Conservation (phyloP, 306 rosid species). For the Neltuma alba region DNA sequence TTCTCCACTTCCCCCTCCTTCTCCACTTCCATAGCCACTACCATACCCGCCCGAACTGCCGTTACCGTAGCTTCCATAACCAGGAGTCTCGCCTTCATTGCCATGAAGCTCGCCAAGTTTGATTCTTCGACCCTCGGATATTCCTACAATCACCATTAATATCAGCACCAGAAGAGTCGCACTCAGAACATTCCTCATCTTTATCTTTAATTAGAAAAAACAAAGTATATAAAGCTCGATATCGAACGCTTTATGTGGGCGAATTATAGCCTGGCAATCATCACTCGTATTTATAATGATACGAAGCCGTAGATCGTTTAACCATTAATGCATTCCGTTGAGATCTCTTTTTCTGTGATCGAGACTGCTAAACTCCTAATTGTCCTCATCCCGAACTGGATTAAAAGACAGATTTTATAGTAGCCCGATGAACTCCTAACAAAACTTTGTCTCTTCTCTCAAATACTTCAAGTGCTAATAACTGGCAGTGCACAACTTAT, state of each 20-base stretch:
- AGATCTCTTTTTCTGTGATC: constrained; percentile 30
- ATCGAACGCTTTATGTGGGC: background rate
- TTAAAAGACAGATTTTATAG: constrained; percentile 21
- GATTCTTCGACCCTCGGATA: constrained; percentile 52
- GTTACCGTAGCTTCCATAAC: constrained; percentile 1
- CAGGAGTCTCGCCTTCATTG: constrained; percentile 15
- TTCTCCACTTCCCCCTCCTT: constrained; percentile 24
- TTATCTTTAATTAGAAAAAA: constrained; percentile 22
- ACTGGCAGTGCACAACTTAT: background rate
- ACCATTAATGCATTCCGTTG: constrained; percentile 51
- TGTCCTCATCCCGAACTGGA: constrained; percentile 40
- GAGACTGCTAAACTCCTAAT: constrained; percentile 27
- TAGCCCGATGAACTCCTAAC: background rate
- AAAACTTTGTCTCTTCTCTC: background rate
- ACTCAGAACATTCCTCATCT: constrained; percentile 51
- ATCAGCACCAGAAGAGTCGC: constrained; percentile 38
- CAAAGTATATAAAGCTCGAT: background rate
- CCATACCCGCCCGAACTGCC: background rate
- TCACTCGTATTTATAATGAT: constrained; percentile 47
- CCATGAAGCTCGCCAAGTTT: constrained; percentile 37
- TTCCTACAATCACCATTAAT: constrained; percentile 46
- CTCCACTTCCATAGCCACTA: background rate
- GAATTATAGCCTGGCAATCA: background rate
- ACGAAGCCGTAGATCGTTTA: background rate
- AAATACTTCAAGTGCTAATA: background rate